Base-by-base conservation (phyloP, 2,329 filamentous ascomycete genomes). In the Stachybotrys elegans region DNA sequence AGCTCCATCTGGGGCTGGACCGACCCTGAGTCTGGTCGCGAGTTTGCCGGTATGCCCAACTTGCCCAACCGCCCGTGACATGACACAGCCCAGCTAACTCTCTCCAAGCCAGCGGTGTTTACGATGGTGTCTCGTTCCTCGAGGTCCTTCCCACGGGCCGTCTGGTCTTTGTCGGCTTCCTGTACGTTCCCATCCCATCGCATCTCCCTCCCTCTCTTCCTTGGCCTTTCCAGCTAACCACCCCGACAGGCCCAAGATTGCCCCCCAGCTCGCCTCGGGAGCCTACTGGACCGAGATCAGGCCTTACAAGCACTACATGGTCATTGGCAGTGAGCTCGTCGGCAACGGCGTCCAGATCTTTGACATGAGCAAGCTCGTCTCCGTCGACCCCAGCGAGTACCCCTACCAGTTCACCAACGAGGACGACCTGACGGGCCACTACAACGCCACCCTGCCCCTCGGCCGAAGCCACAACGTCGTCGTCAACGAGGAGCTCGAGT, bases 271-370 rank as follows among this genome's bases (percentile, higher is more conserved):
- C 69, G 31, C 65, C 71, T 41, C 67, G 66, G 3, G 49, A 48
- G 4, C 54, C 57, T 1, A 58, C 58, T 71, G 68, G 68, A 61
- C 67, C 6, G 68, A 71, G 49, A 69, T 71, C 51, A 62, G 65
- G 22, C 64, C 66, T 1, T 68, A 65, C 46, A 57, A 58, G 41
- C 52, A 65, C 52, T 61, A 59, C 40, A 59, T 56, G 21, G 55
- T 69, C 47, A 68, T 71, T 11, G 68, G 68, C 22, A 66, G 64
- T 16, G 68, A 71, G 50, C 72, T 76, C 1, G 54, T 57, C 6
- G 59, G 62, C 34, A 79, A 83, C 50, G 75, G 76, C 20, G 69
- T 84, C 16, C 80, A 84, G 59, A 75, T 84, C 56, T 84, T 84
- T 45, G 79, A 84, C 51, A 68, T 82, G 65, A 73, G 64, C 50